These are phyloP conservation scores for Artemisia annua DNA, from an alignment of 129 eudicot species.

Conservation along the genomic window DNA sequence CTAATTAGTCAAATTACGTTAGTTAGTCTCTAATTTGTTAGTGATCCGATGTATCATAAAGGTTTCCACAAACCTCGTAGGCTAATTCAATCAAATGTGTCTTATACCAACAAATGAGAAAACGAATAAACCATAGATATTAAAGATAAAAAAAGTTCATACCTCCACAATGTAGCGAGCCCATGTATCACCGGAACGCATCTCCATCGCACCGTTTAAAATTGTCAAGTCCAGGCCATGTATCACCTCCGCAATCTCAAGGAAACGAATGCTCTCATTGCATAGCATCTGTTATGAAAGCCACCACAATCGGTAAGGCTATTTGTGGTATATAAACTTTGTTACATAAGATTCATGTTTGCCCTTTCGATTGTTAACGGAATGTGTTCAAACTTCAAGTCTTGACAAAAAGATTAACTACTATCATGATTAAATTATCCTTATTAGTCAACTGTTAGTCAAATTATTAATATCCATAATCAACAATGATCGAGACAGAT, in stretches of 20 bases:
- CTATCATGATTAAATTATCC: too few relatives aligned
- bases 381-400: too few relatives aligned
- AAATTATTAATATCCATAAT: too few relatives aligned
- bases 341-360: background rate
- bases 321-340: background rate
- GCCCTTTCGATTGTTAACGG: background rate
- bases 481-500: too few relatives aligned
- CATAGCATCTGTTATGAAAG: conserved; percentile 64
- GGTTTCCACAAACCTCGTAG: conserved; percentile 1
- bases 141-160: conserved; percentile 13
- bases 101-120: background rate
- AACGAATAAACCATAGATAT: background rate
- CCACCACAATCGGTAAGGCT: background rate
- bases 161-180: conserved; percentile 82
- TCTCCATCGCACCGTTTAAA: conserved; percentile 65
- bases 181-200: conserved; percentile 48
- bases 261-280: conserved; percentile 64
- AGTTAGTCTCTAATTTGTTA: too few relatives aligned
- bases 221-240: conserved; percentile 62
- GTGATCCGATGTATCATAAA: too few relatives aligned
- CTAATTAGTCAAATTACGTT: too few relatives aligned
- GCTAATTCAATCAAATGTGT: background rate
- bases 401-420: too few relatives aligned
- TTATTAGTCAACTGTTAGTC: too few relatives aligned
- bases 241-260: conserved; percentile 84